Evolutionary conservation across 2,329 filamentous ascomycete species (phyloP), one percentile per base, ranked within the genome.

Genomic region (Phyllosticta citrichinensis): DNA sequence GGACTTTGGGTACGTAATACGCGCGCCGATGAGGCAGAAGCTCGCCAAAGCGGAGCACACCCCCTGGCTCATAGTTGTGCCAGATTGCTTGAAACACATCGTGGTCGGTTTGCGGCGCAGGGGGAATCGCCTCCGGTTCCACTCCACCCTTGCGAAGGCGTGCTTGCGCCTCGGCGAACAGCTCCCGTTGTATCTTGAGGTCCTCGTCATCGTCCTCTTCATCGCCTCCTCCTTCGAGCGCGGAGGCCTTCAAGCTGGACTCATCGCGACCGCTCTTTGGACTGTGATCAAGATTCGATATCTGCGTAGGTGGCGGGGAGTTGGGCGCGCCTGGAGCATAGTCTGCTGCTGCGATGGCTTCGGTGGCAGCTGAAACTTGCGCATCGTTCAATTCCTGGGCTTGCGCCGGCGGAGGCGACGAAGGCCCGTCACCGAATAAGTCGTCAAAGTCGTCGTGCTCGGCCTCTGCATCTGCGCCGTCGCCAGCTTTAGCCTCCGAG

Each of bases 21-120:
- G 91, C 88, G 66, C 86, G 86, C 72, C 92, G 91, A 5, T 88
- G 86, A 2, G 90, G 90, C 40, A 99, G 84, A 5, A 97, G 79
- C 63, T 91, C 86, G 67, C 89, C 88, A 77, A 92, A 97, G 52
- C 86, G 84, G 27, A 94, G 84, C 19, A 88, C 83, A 47, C 85
- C 83, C 47, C 90, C 85, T 57, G 85, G 85, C 65, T 90, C 84
- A 71, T 93, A 97, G 9, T 83, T 81, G 1, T 94, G 93, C 77
- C 88, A 97, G 22, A 89, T 81, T 50, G 89, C 86, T 66, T 88
- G 87, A 58, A 96, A 81, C 1, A 92, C 78, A 63, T 95, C 90
- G 65, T 87, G 83, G 22, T 86, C 81, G 24, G 86, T 89, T 72
- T 90, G 86, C 2, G 87, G 85, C 0, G 87, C 84, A 4, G 86